Conservation (phyloP, 2,329 filamentous ascomycete genomes). For the Botrytis fragariae region DNA sequence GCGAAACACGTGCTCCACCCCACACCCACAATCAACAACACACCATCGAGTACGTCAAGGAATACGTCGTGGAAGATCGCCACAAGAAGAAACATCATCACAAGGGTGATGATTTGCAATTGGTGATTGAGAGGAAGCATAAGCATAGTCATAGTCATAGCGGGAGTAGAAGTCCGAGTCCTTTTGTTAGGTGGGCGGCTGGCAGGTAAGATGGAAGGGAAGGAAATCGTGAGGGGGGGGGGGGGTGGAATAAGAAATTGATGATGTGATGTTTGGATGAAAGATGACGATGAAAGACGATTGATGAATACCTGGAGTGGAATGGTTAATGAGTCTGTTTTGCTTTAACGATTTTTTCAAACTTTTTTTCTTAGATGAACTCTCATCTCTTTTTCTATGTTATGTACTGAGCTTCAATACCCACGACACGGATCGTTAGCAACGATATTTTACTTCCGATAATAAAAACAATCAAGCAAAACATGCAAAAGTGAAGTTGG, state of each 20-base stretch:
- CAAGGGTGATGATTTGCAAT: slow-evolving; percentile 14
- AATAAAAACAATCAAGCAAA: neutral
- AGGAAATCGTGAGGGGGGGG: neutral
- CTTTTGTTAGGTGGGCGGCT: slow-evolving; percentile 21
- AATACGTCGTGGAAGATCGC: slow-evolving; percentile 34
- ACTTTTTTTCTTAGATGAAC: slow-evolving; percentile 2
- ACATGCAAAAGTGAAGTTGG: neutral
- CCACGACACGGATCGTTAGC: neutral
- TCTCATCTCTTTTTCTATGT: slow-evolving; percentile 1
- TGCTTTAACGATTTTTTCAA: neutral
- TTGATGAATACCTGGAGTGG: neutral
- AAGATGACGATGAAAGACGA: neutral
- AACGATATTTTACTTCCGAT: neutral
- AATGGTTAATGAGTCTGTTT: neutral
- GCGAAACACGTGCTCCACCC: slow-evolving; percentile 34
- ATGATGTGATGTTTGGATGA: neutral
- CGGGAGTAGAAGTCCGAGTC: slow-evolving; percentile 5
- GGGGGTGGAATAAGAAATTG: neutral
- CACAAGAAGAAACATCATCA: slow-evolving; percentile 35
- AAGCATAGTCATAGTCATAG: slow-evolving; percentile 12
- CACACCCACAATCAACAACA: neutral
- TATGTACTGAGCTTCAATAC: slow-evolving; percentile 9
- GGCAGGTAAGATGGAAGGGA: slow-evolving; percentile 2
- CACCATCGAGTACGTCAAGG: slow-evolving; percentile 30
- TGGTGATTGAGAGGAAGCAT: slow-evolving; percentile 21